Base-by-base conservation (phyloP, 495 filamentous ascomycete species). In the Podospora anserina region DNA sequence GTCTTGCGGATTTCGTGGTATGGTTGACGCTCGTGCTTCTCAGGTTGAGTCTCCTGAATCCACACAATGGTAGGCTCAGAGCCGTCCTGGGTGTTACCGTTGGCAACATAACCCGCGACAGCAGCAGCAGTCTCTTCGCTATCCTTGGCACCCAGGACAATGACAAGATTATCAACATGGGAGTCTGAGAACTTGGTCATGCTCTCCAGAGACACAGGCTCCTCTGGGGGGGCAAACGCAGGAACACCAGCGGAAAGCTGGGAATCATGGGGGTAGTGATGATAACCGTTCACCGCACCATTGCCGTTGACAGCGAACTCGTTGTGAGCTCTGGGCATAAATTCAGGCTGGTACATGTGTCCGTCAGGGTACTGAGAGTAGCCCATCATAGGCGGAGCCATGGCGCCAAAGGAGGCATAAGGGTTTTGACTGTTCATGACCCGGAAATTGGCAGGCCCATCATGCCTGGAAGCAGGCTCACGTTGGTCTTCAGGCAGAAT, bases 201-300 rank as follows among this genome's bases (percentile, higher is more conserved):
- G 44, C 67, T 71, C 57, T 82, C 78, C 76, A 81, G 75, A 71
- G 84, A 86, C 54, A 78, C 76, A 60, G 75, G 65, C 20, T 73
- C 71, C 44, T 80, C 75, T 34, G 82, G 84, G 64, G 91, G 91
- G 23, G 89, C 84, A 74, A 92, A 95, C 68, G 93, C 92, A 0
- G 91, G 89, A 6, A 92, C 92, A 19, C 86, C 82, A 7, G 91
- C 90, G 26, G 91, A 93, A 30, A 95, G 82, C 56, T 86, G 83
- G 2, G 88, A 87, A 65, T 86, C 85, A 0, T 80, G 72, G 11
- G 74, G 71, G 44, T 75, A 80, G 58, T 77, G 70, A 61, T 83
- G 70, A 61, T 83, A 67, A 7, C 81, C 79, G 54, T 84, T 84
- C 11, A 75, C 72, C 16, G 75, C 82, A 20, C 79, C 84, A 16